Evolutionary conservation across 306 rosid genomes (phyloP).

Genomic region (Pyrus pyrifolia): DNA sequence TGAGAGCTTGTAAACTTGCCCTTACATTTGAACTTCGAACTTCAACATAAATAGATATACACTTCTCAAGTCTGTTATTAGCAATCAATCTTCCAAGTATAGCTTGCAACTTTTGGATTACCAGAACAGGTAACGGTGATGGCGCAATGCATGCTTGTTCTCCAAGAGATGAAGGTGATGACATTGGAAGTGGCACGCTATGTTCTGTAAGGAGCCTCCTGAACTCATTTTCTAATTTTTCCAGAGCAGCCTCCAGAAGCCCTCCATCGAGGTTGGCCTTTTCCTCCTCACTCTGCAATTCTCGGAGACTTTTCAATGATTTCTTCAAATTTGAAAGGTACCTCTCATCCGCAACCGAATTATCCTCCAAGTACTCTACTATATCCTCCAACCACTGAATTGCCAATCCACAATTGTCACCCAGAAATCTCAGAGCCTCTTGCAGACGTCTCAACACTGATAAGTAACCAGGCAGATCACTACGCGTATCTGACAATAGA

Average conservation of each 20-base stretch:
- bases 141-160: constrained; percentile 94
- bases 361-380: constrained; percentile 91
- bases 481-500: constrained; percentile 67
- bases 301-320: constrained; percentile 60
- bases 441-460: constrained; percentile 85
- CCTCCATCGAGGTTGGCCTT: constrained; percentile 76
- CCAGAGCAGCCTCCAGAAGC: constrained; percentile 73
- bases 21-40: constrained; percentile 88
- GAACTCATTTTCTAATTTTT: constrained; percentile 79
- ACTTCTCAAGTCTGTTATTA: constrained; percentile 68
- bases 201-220: constrained; percentile 66
- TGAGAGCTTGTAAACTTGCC: constrained; percentile 81
- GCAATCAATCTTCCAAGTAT: constrained; percentile 73
- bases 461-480: constrained; percentile 76
- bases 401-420: constrained; percentile 86
- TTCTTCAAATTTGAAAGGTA: constrained; percentile 67
- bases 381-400: constrained; percentile 98
- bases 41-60: constrained; percentile 75
- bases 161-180: constrained; percentile 21
- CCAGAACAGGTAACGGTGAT: constrained; percentile 75
- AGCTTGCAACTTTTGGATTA: constrained; percentile 79
- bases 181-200: constrained; percentile 86
- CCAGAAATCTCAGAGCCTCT: constrained; percentile 86
- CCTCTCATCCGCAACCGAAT: constrained; percentile 60
- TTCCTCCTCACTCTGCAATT: constrained; percentile 49